phyloP scores from a whole-genome alignment of 2,329 filamentous ascomycete genomes.

The Iodosphaeria phyllophila region DNA sequence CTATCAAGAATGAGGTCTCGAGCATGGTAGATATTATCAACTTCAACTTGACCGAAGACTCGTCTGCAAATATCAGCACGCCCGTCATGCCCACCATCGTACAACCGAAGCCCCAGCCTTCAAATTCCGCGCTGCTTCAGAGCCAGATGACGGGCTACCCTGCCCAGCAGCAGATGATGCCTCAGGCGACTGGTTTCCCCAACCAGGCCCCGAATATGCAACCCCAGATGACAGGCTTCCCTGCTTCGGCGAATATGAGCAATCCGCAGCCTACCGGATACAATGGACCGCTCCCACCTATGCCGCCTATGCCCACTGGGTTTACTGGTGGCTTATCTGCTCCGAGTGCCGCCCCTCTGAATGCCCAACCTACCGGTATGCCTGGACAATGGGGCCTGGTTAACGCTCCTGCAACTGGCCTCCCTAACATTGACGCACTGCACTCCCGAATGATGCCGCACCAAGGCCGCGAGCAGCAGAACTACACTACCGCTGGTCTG shows the following conservation, averaged over 20 bases:
- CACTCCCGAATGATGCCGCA: constrained; percentile 97
- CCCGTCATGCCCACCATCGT: constrained; percentile 40
- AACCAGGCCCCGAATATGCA: constrained; percentile 41
- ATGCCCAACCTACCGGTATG: constrained; percentile 82
- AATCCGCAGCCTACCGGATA: constrained; percentile 67
- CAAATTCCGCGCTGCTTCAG: constrained; percentile 46
- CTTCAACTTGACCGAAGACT: constrained; percentile 71
- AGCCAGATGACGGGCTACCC: constrained; percentile 53
- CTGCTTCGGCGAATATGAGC: constrained; percentile 34
- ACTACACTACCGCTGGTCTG: constrained; percentile 70
- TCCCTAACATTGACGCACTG: constrained; percentile 86
- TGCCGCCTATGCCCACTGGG: constrained; percentile 59
- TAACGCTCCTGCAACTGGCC: constrained; percentile 71
- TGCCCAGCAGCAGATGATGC: constrained; percentile 26
- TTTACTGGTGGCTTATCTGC: constrained; percentile 48
- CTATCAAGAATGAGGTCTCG: constrained; percentile 87
- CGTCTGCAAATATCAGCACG: constrained; percentile 26
- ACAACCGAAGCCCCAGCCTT: constrained; percentile 56
- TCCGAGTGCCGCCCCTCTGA: constrained; percentile 37
- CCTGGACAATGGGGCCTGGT: constrained; percentile 98
- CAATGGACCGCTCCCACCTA: constrained; percentile 59
- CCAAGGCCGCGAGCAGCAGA: constrained; percentile 66
- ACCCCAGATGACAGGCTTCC: constrained; percentile 51
- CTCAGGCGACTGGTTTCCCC: constrained; percentile 33
- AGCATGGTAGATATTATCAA: constrained; percentile 99